These are phyloP conservation scores for Benincasa hispida DNA, from an alignment of 306 rosid genomes.

Conservation along the genomic window DNA sequence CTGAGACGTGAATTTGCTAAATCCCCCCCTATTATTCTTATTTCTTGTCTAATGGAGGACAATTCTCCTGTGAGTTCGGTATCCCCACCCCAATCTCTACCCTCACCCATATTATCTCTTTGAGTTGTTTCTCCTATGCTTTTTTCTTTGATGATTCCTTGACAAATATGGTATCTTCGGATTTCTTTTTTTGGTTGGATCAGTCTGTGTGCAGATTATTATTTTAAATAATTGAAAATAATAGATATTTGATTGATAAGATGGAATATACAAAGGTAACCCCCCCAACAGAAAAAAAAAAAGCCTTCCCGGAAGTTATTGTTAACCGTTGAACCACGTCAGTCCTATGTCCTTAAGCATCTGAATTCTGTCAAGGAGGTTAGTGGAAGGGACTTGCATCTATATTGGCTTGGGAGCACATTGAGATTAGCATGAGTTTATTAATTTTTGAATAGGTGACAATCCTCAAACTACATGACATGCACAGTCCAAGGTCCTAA, in stretches of 20 bases:
- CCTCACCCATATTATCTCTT: not conserved
- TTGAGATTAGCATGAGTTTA: not conserved
- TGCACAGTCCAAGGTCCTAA: not conserved
- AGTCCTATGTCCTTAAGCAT: not conserved
- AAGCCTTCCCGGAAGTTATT: not conserved
- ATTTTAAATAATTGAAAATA: not conserved
- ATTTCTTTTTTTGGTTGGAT: not conserved
- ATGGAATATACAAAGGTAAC: not conserved
- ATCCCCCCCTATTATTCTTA: not conserved
- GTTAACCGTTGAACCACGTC: not conserved
- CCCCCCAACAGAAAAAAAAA: too few relatives aligned
- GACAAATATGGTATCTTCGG: not conserved
- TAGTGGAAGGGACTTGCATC: not conserved
- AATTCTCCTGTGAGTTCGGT: not conserved
- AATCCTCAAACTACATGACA: not conserved
- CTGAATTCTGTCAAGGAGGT: not conserved
- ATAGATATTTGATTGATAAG: not conserved
- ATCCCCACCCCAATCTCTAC: not conserved
- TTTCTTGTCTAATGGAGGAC: not conserved
- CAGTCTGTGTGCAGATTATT: not conserved
- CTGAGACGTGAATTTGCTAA: not conserved
- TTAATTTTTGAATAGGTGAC: not conserved
- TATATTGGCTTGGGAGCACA: not conserved
- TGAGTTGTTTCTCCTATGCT: not conserved
- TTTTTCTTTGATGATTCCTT: not conserved